Percentiles rank a stretch among this genome's conserved stretches.
Conservation (phyloP, 106 monocot genomes). For the Vanilla planifolia region DNA sequence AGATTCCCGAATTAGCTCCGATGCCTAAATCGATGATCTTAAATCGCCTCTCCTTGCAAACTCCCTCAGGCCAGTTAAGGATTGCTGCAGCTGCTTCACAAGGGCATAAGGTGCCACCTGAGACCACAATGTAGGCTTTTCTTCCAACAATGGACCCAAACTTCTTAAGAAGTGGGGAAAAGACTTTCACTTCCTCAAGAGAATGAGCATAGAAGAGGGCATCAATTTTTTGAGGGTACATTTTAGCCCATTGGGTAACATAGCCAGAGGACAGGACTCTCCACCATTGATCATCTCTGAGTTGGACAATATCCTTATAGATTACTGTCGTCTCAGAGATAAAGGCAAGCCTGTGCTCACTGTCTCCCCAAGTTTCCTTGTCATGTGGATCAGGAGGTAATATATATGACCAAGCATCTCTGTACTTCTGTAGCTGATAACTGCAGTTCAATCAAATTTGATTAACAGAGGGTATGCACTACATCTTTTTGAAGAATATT, state of each 20-base stretch:
- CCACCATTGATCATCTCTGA: slow-evolving; percentile 98
- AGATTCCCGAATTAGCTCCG: slow-evolving; percentile 55
- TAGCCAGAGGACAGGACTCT: slow-evolving; percentile 74
- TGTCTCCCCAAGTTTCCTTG: slow-evolving; percentile 98
- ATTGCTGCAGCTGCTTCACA: slow-evolving; percentile 62
- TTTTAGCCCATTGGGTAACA: slow-evolving; percentile 94
- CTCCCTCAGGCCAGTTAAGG: slow-evolving; percentile 74
- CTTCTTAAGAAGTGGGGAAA: slow-evolving; percentile 78
- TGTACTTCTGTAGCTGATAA: slow-evolving; percentile 97
- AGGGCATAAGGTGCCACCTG: slow-evolving; percentile 73
- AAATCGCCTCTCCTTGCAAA: slow-evolving; percentile 92
- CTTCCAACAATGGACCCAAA: slow-evolving; percentile 58
- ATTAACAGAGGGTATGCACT: too few relatives aligned
- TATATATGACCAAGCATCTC: slow-evolving; percentile 84
- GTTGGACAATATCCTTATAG: slow-evolving; percentile 87
- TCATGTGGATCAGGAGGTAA: slow-evolving; percentile 81
- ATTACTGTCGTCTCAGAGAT: slow-evolving; percentile 95
- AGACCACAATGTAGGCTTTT: slow-evolving; percentile 89
- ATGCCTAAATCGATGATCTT: slow-evolving; percentile 88
- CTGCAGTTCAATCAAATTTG: too few relatives aligned
- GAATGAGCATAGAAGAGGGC: slow-evolving; percentile 97
- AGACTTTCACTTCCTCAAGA: slow-evolving; percentile 44
- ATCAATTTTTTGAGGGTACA: slow-evolving; percentile 91
- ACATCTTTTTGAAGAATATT: too few relatives aligned
- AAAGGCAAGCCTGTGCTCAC: slow-evolving; percentile 95